Base-by-base conservation (phyloP, 768 basidiomycete species). In the Phaffia australis region DNA sequence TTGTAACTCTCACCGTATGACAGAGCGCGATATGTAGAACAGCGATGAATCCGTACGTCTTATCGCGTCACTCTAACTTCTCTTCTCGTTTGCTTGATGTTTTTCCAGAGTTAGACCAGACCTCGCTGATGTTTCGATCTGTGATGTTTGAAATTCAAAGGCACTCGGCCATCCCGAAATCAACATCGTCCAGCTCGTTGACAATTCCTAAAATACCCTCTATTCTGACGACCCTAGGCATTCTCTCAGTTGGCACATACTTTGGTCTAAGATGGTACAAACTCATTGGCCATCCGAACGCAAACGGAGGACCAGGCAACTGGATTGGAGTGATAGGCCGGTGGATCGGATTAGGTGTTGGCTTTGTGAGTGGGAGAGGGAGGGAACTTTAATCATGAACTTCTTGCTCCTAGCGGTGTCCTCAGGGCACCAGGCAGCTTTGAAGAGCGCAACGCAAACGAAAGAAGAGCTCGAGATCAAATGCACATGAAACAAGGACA, bases 11-110 rank as follows among this genome's bases (percentile, higher is more conserved):
- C 18, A 23, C 51, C 54, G 25, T 18, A 19, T 67, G 21, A 5
- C 35, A 64, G 63, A 48, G 50, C 35, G 67, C 67, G 9, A 69
- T 69, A 46, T 63, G 61, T 48, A 48, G 61, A 49, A 63, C 55
- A n/a, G 67, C 67, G 19, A 69, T 69, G 60, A 61, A 61, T 48
- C 66, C 66, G 65, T 66, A 19, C 42, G 65, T 64, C 48, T 11
- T 46, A 9, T 47, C 21, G 11, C 21, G 23, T 9, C 2, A 4
- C 27, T 51, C 65, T n/a, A 55, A 25, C 29, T 25, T 5, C 7
- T n/a, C 11, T 23, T 18, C 30, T 51, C 16, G 18, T 23, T 42
- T 27, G 30, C n/a, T n/a, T 21, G 42, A 19, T 19, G 23, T 46
- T 35, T 47, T 27, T 54, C 2, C 59, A 66, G 58, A 52, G 27